Base-by-base conservation (phyloP, 495 filamentous ascomycete genomes). In the Cercophora sp. region DNA sequence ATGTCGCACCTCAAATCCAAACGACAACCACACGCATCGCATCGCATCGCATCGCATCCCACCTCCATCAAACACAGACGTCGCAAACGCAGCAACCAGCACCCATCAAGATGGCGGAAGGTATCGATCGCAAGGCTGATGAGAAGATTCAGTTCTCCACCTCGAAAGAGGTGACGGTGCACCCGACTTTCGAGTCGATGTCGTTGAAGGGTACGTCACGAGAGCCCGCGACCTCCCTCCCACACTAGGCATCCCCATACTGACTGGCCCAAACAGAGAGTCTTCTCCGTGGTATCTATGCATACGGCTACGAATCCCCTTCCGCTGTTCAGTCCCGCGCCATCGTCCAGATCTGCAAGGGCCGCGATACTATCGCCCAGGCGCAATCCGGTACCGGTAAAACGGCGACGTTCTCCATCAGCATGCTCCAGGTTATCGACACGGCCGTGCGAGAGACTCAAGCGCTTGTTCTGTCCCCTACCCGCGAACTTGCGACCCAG, bases 331-430 rank as follows among this genome's bases (percentile, higher is more conserved):
- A 98, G 72, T 95, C 90, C 37, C 86, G 93, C 62, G 93, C 94
- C 52, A 98, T 98, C 65, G 91, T 97, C 57, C 92, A 96, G 70
- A 91, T 98, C 64, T 96, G 91, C 82, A 97, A 96, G 76, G 93
- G 92, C 55, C 89, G 91, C 69, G 93, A 99, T 67, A 95, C 90
- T 45, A 99, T 99, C 69, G 93, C 93, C 27, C 93, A 99, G 70
- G 93, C 93, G n/a, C 93, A 98, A 76, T 98, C 93, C 59, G 93
- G 93, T 78, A 98, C 93, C 64, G 93, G 93, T 75, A 98, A 98
- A 81, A 98, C 93, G 59, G 93, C 93, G 56, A 98, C 93, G 58
- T 98, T 98, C 83, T 96, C 93, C 49, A 92, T 98, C 75, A 93
- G 89, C 66, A 89, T 96, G 66, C 85, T 98, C 43, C 93, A 98